These are phyloP conservation scores for Acacia acuminata DNA, from an alignment of 306 rosid species.

Conservation along the genomic window DNA sequence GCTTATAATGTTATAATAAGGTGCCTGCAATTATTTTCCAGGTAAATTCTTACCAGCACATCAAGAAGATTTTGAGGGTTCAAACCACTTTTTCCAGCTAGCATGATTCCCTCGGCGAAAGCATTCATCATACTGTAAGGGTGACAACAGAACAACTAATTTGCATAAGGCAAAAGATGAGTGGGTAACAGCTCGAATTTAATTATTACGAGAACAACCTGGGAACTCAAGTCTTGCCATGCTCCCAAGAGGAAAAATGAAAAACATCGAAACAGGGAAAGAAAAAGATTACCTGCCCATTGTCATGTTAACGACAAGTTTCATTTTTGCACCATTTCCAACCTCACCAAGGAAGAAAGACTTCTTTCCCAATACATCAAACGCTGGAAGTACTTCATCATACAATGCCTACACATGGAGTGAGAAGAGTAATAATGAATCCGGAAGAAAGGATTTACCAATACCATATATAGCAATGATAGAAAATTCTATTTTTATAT, in stretches of 20 bases:
- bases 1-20: slow-evolving; percentile 14
- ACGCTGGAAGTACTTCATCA: slow-evolving; percentile 67
- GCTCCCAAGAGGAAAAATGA: no score
- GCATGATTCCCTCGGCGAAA: slow-evolving; percentile 79
- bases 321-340: slow-evolving; percentile 97
- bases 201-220: not conserved
- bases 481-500: not conserved
- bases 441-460: not conserved
- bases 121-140: slow-evolving; percentile 80
- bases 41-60: slow-evolving; percentile 56
- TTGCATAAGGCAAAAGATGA: slow-evolving; percentile 13
- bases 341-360: slow-evolving; percentile 88
- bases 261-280: not conserved
- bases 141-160: slow-evolving; percentile 7
- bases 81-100: slow-evolving; percentile 73
- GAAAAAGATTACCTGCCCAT: slow-evolving; percentile 80
- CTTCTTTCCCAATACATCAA: slow-evolving; percentile 75
- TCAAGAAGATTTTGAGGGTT: slow-evolving; percentile 71
- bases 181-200: not conserved
- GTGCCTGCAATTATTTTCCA: slow-evolving; percentile 12
- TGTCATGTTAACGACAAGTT: slow-evolving; percentile 94
- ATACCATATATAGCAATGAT: not conserved
- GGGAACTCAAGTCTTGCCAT: not conserved
- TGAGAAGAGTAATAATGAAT: slow-evolving; percentile 4
- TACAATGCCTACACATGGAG: slow-evolving; percentile 49